Percentiles rank a stretch among this genome's conserved stretches.
Conservation (phyloP, 2,329 filamentous ascomycete species). For the Pseudopithomyces chartarum region DNA sequence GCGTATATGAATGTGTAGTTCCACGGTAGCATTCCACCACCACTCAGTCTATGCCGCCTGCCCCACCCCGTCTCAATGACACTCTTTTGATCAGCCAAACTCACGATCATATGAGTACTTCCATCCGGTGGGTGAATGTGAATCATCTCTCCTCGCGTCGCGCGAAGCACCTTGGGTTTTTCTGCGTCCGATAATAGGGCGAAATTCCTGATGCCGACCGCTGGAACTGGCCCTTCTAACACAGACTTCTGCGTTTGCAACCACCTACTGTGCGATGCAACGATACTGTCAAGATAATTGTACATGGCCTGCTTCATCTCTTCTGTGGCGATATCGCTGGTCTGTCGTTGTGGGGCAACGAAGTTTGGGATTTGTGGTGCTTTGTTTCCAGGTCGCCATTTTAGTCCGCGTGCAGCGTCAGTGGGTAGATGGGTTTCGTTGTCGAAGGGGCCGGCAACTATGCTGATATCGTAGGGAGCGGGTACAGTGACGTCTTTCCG, state of each 20-base stretch:
- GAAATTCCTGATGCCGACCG: not conserved
- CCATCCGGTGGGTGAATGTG: slow-evolving; percentile 5
- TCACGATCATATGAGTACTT: slow-evolving; percentile 4
- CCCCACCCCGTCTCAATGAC: slow-evolving; percentile 8
- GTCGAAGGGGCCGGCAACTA: not conserved
- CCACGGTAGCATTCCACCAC: slow-evolving; percentile 2
- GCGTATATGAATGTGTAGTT: slow-evolving; percentile 64
- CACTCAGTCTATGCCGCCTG: slow-evolving; percentile 5
- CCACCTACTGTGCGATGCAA: not conserved
- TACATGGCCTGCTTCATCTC: slow-evolving; percentile 5
- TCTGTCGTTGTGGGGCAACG: slow-evolving; percentile 4
- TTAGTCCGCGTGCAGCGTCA: not conserved
- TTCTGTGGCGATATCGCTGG: slow-evolving; percentile 2
- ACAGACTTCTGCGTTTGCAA: slow-evolving; percentile 5
- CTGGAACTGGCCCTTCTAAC: slow-evolving; percentile 2
- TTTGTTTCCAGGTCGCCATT: slow-evolving; percentile 6
- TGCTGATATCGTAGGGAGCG: slow-evolving; percentile 2
- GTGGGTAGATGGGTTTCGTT: not conserved
- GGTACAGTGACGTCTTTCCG: slow-evolving; percentile 6
- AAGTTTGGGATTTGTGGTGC: slow-evolving; percentile 5
- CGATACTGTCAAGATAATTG: not conserved
- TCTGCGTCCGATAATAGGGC: not conserved
- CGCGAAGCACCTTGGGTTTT: not conserved
- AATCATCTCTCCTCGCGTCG: not conserved
- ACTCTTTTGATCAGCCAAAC: slow-evolving; percentile 8